These are phyloP conservation scores for Primulina tabacum DNA, from an alignment of 257 asterid species.

Conservation along the genomic window DNA sequence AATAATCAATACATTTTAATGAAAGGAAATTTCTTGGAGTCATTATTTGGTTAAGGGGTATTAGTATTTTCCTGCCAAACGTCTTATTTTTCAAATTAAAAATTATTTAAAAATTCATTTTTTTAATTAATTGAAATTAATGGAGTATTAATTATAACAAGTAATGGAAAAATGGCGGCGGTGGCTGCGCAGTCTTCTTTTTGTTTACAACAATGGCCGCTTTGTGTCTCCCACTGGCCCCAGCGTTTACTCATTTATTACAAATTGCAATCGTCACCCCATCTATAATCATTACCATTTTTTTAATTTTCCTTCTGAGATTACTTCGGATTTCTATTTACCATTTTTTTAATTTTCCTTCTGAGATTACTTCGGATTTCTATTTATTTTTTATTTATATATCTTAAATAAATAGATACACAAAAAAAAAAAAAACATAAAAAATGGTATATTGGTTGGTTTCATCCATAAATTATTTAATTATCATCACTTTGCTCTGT, in stretches of 20 bases:
- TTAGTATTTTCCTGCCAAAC: no score
- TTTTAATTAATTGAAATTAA: conserved; percentile 3
- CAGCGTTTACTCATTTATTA: conserved; percentile 13
- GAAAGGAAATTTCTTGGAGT: neutral
- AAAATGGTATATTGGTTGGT: no score
- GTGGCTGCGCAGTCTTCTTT: conserved; percentile 53
- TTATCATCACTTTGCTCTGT: no score
- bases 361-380: no score
- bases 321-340: no score
- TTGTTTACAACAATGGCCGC: neutral
- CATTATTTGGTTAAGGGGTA: neutral
- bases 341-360: no score
- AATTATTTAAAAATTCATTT: no score
- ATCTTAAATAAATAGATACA: no score
- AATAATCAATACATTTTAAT: neutral
- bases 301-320: neutral
- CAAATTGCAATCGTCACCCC: conserved; percentile 42
- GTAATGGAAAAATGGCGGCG: conserved; percentile 61
- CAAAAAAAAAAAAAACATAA: no score
- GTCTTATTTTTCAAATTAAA: no score
- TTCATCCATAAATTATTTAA: no score
- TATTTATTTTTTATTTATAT: no score
- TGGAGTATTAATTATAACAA: conserved; percentile 27
- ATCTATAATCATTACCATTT: conserved; percentile 38
- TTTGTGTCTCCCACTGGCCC: conserved; percentile 17